Conservation (phyloP, 495 filamentous ascomycete genomes). For the Penicillium coprophilum region DNA sequence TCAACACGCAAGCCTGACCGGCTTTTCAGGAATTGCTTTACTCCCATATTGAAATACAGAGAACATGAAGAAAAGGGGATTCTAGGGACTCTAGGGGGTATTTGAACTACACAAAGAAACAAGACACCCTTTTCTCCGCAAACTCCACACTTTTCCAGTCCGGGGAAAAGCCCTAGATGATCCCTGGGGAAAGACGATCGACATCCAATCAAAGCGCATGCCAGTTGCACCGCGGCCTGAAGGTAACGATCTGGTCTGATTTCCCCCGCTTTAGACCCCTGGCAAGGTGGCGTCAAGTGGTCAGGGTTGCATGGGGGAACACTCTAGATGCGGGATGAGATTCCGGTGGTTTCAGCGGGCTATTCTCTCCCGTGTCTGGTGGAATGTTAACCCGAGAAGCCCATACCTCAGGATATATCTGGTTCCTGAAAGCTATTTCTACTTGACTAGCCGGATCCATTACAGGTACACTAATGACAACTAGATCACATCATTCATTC, state of each 20-base stretch:
- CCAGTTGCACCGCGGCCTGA: constrained; percentile 1
- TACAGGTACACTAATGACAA: background rate
- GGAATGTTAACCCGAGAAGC: background rate
- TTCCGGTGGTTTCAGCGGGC: constrained; percentile 7
- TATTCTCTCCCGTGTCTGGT: constrained; percentile 2
- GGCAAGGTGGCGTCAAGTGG: constrained; percentile 9
- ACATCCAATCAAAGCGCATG: background rate
- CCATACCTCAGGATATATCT: too few relatives aligned
- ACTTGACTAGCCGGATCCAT: background rate
- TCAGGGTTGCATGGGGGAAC: constrained; percentile 2
- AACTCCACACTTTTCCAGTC: constrained; percentile 12
- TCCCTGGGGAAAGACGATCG: constrained; percentile 1
- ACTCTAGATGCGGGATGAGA: constrained; percentile 1
- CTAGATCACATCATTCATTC: background rate
- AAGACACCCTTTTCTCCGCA: constrained; percentile 12
- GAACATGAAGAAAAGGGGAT: background rate
- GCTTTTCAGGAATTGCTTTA: constrained; percentile 32
- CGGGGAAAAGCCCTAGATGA: constrained; percentile 7
- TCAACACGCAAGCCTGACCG: constrained; percentile 38
- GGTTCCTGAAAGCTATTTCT: background rate
- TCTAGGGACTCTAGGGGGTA: background rate
- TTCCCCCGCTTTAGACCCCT: background rate
- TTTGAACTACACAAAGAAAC: constrained; percentile 1
- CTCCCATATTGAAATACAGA: constrained; percentile 22
- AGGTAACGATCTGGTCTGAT: background rate